Evolutionary conservation across 306 rosid species (phyloP).

Genomic region (Cucurbita pepo): DNA sequence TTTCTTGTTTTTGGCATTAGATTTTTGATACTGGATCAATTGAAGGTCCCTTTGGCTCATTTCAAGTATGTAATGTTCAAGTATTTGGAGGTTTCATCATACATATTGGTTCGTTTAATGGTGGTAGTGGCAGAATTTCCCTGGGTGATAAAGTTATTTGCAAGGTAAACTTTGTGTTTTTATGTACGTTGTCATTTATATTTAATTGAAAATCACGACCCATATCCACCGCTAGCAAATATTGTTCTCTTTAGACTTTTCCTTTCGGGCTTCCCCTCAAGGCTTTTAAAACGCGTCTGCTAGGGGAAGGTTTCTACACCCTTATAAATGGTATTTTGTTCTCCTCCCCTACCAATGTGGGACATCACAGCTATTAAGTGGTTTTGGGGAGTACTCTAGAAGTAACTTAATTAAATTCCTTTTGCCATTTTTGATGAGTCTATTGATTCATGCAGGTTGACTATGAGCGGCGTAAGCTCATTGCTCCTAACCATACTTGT

Average conservation of each 20-base stretch:
- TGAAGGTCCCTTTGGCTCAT: conserved; percentile 40
- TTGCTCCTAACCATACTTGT: conserved; percentile 97
- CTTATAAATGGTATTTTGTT: no score
- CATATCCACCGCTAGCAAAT: no score
- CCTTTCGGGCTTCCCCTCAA: no score
- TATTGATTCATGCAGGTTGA: conserved; percentile 49
- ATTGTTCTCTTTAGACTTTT: no score
- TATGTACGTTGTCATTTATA: not conserved
- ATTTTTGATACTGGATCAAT: conserved; percentile 86
- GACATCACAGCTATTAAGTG: not conserved
- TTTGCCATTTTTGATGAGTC: not conserved
- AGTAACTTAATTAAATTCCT: not conserved
- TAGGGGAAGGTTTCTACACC: no score
- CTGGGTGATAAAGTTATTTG: conserved; percentile 69
- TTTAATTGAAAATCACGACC: not conserved
- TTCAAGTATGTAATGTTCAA: conserved; percentile 74
- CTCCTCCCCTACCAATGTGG: no score
- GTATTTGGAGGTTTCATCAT: conserved; percentile 73
- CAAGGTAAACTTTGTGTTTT: conserved; percentile 37
- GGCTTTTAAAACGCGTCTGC: no score
- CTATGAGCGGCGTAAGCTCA: conserved; percentile 58
- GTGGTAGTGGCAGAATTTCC: conserved; percentile 34
- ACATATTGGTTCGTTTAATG: conserved; percentile 63
- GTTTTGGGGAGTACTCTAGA: not conserved
- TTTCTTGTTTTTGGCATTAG: conserved; percentile 18